These are phyloP conservation scores for Xylaria digitata DNA, from an alignment of 2,329 filamentous ascomycete species.

Conservation along the genomic window DNA sequence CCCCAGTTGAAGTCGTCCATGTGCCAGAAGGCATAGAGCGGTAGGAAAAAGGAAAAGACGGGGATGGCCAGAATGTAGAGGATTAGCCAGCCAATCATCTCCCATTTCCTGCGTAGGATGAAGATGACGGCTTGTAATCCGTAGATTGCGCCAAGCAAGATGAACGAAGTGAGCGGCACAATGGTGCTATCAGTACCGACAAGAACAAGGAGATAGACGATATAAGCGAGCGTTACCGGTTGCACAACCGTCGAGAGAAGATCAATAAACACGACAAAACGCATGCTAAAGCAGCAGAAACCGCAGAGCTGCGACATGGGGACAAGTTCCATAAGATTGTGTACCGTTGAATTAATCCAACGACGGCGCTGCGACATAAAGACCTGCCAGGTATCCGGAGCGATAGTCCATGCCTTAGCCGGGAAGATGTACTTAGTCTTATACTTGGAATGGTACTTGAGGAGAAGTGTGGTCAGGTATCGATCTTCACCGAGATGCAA, in stretches of 20 bases:
- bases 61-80: slow-evolving; percentile 93
- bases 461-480: slow-evolving; percentile 91
- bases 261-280: slow-evolving; percentile 96
- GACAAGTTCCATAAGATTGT: slow-evolving; percentile 96
- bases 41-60: slow-evolving; percentile 89
- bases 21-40: slow-evolving; percentile 97
- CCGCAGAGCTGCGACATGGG: slow-evolving; percentile 94
- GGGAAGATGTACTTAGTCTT: slow-evolving; percentile 98
- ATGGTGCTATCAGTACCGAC: slow-evolving; percentile 70
- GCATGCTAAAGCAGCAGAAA: slow-evolving; percentile 99
- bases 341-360: slow-evolving; percentile 99
- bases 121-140: slow-evolving; percentile 98
- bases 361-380: slow-evolving; percentile 98
- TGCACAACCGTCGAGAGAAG: slow-evolving; percentile 91
- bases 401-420: slow-evolving; percentile 96
- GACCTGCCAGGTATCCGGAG: slow-evolving; percentile 91
- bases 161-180: slow-evolving; percentile 86
- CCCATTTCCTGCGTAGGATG: slow-evolving; percentile 95
- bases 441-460: slow-evolving; percentile 92
- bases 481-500: slow-evolving; percentile 97
- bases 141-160: slow-evolving; percentile 94
- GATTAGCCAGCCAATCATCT: slow-evolving; percentile 99
- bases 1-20: slow-evolving; percentile 99
- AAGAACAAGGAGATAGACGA: slow-evolving; percentile 86
- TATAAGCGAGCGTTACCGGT: slow-evolving; percentile 89